phyloP scores from a whole-genome alignment of 202 grass and related monocot genomes.

The Cymbopogon flexuosus region DNA sequence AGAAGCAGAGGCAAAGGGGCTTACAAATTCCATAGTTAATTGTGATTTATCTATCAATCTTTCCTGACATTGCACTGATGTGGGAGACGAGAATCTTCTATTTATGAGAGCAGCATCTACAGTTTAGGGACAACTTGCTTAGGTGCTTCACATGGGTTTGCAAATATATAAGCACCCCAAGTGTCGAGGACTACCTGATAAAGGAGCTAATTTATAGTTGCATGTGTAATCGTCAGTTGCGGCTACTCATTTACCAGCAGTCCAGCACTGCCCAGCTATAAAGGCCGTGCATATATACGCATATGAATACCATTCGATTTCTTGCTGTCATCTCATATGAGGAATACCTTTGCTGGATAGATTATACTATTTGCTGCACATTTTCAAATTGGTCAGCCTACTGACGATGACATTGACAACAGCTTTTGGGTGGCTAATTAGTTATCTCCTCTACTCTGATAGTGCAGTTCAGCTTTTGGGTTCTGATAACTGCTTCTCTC shows the following conservation, averaged over 20 bases:
- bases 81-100: constrained; percentile 1
- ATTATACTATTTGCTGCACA: not conserved
- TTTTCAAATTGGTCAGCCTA: not conserved
- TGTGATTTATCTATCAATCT: too few relatives aligned
- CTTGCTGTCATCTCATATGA: too few relatives aligned
- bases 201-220: not conserved
- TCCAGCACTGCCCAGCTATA: not conserved
- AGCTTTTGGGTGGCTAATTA: constrained; percentile 38
- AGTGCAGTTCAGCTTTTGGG: too few relatives aligned
- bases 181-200: constrained; percentile 18
- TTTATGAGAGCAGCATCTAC: too few relatives aligned
- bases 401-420: not conserved
- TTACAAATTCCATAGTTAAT: too few relatives aligned
- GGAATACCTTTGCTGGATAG: not conserved
- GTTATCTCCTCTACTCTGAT: not conserved
- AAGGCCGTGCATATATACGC: too few relatives aligned
- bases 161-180: constrained; percentile 14
- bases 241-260: constrained; percentile 18
- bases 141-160: not conserved
- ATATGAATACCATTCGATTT: too few relatives aligned
- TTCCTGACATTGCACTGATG: not conserved
- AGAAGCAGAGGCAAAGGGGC: not conserved
- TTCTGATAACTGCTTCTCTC: too few relatives aligned
- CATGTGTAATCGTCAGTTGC: constrained; percentile 30
- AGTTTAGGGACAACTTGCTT: too few relatives aligned